Percentiles rank a stretch among this genome's conserved stretches.
Evolutionary conservation across 2,329 filamentous ascomycete genomes (phyloP).

Genomic region (Trichoderma hamatum): DNA sequence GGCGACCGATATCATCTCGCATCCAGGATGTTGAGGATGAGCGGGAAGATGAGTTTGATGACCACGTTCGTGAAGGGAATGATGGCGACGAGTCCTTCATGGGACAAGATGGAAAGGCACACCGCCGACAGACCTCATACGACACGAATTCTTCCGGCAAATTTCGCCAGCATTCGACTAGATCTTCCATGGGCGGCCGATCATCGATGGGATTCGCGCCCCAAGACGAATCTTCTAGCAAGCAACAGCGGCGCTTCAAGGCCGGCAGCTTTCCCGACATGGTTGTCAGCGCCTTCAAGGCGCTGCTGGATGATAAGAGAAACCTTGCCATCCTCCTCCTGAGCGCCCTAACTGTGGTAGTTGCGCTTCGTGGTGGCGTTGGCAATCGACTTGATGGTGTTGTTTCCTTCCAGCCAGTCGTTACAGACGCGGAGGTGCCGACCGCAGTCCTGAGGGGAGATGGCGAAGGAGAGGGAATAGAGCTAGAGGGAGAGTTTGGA

Average conservation of each 20-base stretch:
- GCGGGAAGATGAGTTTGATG: constrained; percentile 17
- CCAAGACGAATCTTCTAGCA: constrained; percentile 31
- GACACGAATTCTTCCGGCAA: constrained; percentile 33
- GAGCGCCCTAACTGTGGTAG: constrained; percentile 55
- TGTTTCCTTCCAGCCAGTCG: constrained; percentile 36
- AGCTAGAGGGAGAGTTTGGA: not conserved
- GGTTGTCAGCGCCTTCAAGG: constrained; percentile 55
- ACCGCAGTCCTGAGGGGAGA: not conserved
- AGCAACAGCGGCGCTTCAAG: constrained; percentile 40
- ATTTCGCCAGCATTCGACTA: constrained; percentile 29
- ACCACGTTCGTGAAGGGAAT: not conserved
- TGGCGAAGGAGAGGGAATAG: not conserved
- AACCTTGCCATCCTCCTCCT: constrained; percentile 62
- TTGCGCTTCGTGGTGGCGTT: constrained; percentile 46
- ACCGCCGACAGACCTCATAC: constrained; percentile 27
- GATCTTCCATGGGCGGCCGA: not conserved
- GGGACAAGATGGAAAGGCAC: constrained; percentile 19
- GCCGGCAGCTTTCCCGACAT: constrained; percentile 55
- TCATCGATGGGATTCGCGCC: constrained; percentile 13
- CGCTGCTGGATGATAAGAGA: constrained; percentile 60
- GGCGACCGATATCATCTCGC: not conserved
- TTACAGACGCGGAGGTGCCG: constrained; percentile 33
- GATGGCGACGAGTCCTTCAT: constrained; percentile 25
- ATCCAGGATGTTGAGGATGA: constrained; percentile 38
- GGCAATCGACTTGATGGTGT: not conserved